phyloP scores from a whole-genome alignment of 1,139 yeast genomes.

The Blastobotrys malaysiensis region DNA sequence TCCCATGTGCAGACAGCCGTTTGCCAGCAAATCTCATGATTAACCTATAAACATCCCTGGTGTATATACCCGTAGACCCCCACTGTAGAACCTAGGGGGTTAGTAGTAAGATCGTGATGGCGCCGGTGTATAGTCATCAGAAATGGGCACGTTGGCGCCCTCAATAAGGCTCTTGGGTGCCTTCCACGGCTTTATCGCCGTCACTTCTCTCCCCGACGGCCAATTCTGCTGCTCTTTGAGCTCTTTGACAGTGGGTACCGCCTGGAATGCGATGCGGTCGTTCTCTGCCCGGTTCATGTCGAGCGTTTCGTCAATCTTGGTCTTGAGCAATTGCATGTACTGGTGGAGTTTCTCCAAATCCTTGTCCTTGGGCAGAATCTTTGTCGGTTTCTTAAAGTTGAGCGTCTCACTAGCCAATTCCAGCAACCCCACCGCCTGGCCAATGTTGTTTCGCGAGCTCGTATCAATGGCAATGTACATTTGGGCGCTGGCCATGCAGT shows the following conservation, averaged over 20 bases:
- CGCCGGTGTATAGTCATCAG: background rate
- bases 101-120: background rate
- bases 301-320: slow-evolving; percentile 16
- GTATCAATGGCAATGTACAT: slow-evolving; percentile 30
- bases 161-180: slow-evolving; percentile 14
- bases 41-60: too few relatives aligned
- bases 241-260: slow-evolving; percentile 28
- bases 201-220: slow-evolving; percentile 35
- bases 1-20: slow-evolving; percentile 88
- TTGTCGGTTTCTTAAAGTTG: slow-evolving; percentile 5
- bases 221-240: slow-evolving; percentile 22
- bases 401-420: slow-evolving; percentile 17
- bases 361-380: slow-evolving; percentile 5
- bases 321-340: slow-evolving; percentile 11
- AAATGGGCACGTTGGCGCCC: background rate
- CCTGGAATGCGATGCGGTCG: slow-evolving; percentile 31
- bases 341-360: slow-evolving; percentile 11
- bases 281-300: slow-evolving; percentile 28
- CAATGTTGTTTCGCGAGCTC: slow-evolving; percentile 27
- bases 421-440: slow-evolving; percentile 30
- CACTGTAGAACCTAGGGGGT: too few relatives aligned
- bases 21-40: slow-evolving; percentile 32
- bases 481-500: slow-evolving; percentile 29
- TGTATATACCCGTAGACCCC: too few relatives aligned
- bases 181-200: slow-evolving; percentile 26